Percentiles rank a stretch among this genome's conserved stretches.
phyloP scores from a whole-genome alignment of 1,284 basidiomycete species.

The Erythrobasidium hasegawianum region DNA sequence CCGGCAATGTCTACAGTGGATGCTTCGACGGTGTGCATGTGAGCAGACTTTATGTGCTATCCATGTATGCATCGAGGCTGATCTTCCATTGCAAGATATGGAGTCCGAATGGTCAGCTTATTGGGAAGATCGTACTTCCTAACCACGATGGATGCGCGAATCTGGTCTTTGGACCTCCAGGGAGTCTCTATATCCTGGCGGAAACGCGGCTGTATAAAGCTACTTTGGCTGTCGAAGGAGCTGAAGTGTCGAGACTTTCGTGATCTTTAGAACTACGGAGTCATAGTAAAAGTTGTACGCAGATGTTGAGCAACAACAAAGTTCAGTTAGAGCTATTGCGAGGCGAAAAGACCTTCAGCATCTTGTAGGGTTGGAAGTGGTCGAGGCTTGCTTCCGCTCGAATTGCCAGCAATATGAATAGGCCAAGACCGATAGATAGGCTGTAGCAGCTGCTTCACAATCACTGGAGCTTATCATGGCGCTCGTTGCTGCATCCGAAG shows the following conservation, averaged over 20 bases:
- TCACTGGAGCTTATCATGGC: no score
- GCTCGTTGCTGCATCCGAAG: no score
- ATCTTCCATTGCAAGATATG: conserved; percentile 29
- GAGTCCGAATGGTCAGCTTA: conserved; percentile 29
- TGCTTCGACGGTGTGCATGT: conserved; percentile 68
- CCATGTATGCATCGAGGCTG: not conserved
- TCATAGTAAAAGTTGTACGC: no score
- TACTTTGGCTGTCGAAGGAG: conserved; percentile 53
- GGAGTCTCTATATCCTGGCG: conserved; percentile 62
- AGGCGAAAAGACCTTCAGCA: no score
- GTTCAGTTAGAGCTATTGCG: no score
- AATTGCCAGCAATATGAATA: no score
- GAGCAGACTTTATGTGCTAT: conserved; percentile 37
- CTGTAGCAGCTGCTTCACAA: no score
- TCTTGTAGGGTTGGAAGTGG: no score
- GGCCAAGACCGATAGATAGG: no score
- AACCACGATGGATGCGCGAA: conserved; percentile 53
- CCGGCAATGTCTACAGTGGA: conserved; percentile 66
- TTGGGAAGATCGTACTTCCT: conserved; percentile 35
- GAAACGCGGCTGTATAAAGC: conserved; percentile 66
- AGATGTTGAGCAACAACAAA: no score
- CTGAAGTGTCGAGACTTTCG: not conserved
- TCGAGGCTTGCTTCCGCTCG: no score
- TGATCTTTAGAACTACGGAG: no score
- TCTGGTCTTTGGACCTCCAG: conserved; percentile 63